Evolutionary conservation across 164 flowering plant species (phyloP).

Genomic region (Chloranthus sessilifolius): DNA sequence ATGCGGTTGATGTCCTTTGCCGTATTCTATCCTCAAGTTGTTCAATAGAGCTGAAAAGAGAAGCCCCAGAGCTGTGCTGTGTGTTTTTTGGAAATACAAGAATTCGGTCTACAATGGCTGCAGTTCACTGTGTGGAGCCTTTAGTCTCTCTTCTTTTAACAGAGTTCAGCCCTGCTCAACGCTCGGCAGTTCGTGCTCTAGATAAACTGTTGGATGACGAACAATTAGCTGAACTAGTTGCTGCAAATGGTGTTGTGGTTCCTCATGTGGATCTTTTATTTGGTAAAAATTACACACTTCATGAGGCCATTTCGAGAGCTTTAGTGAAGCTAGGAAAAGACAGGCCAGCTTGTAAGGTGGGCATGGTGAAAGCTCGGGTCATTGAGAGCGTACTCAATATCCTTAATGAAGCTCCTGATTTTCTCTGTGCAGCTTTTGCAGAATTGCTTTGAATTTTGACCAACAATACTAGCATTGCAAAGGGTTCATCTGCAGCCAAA

Average conservation of each 20-base stretch:
- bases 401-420: conserved; percentile 92
- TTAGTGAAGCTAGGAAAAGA: conserved; percentile 97
- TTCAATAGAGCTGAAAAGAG: conserved; percentile 88
- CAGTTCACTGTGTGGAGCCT: conserved; percentile 98
- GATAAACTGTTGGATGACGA: conserved; percentile 92
- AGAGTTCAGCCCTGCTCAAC: conserved; percentile 82
- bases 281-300: conserved; percentile 74
- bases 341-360: conserved; percentile 93
- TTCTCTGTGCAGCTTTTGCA: conserved; percentile 79
- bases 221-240: conserved; percentile 94
- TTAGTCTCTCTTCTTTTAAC: conserved; percentile 79
- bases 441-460: conserved; percentile 90
- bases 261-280: conserved; percentile 92
- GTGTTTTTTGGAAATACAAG: conserved; percentile 87
- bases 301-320: conserved; percentile 79
- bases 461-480: conserved; percentile 87
- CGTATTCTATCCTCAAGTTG: conserved; percentile 84
- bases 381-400: conserved; percentile 81
- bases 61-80: conserved; percentile 90
- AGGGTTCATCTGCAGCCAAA: conserved; percentile 87
- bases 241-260: conserved; percentile 92
- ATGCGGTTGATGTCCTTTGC: conserved; percentile 94
- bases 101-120: conserved; percentile 83
- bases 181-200: conserved; percentile 82
- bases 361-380: conserved; percentile 96